Base-by-base conservation (phyloP, 768 basidiomycete genomes). In the Porphyrellus cyaneotinctus region DNA sequence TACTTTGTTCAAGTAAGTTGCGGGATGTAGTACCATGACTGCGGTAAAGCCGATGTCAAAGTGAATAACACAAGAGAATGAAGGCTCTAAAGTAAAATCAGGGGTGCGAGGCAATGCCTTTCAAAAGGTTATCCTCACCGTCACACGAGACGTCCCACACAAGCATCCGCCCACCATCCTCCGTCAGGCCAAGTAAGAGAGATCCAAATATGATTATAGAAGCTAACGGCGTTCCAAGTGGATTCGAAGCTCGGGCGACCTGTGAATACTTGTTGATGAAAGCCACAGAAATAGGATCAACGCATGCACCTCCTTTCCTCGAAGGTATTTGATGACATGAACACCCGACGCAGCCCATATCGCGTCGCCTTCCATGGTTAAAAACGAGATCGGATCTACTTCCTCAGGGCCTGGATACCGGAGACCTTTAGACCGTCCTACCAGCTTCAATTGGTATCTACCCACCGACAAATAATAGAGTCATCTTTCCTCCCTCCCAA, bases 401-500 rank as follows among this genome's bases (percentile, higher is more conserved):
- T 82, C 77, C 66, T 95, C 90, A n/a, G 93, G 87, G 6, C 95
- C 95, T 97, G 56, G 31, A 58, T 9, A 50, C 15, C 47, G 13
- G 49, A 33, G 37, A 38, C 42, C 15, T 37, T 50, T 7, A 53
- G 38, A 28, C 49, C 55, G 53, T n/a, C 23, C 37, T 32, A 41
- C 17, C 23, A 5, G 43, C 12, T 46, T 26, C 28, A 39, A 49
- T 12, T 20, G 17, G 38, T 30, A 30, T 35, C 41, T 36, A 55
- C 91, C 74, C 70, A 91, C 95, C 92, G 54, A 95, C 93, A 66
- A 99, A 98, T 33, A 97, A 77, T 51, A 98, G 72, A 30, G 77
- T 78, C 91, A 98, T 94, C 71, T 87, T 93, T 24, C 85, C 89
- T 20, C 92, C 95, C 61, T 97, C 93, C 95, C 95, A 98, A 64